Percentiles rank a stretch among this genome's conserved stretches.
Evolutionary conservation across 345 rosid species (phyloP).

Genomic region (Microthlaspi erraticum): DNA sequence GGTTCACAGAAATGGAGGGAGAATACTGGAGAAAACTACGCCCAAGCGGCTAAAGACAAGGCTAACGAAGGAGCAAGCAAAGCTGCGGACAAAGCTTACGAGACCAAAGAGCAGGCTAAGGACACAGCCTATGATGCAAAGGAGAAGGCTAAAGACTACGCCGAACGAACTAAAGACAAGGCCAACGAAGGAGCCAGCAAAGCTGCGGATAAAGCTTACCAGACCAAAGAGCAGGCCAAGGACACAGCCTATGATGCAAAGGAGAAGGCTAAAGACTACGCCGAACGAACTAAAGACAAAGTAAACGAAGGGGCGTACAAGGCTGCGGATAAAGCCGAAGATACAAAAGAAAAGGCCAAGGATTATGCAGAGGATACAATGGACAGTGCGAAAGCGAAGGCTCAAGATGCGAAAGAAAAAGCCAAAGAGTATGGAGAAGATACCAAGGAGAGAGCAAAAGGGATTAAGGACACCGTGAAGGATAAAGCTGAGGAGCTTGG

Average conservation of each 20-base stretch:
- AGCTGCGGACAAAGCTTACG: constrained; percentile 39
- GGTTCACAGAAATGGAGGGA: constrained; percentile 42
- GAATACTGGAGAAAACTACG: constrained; percentile 22
- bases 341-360: constrained; percentile 37
- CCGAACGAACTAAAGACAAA: constrained; percentile 32
- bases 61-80: constrained; percentile 35
- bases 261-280: constrained; percentile 40
- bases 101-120: constrained; percentile 40
- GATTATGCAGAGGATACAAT: constrained; percentile 36
- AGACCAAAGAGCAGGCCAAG: constrained; percentile 40
- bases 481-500: constrained; percentile 43
- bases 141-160: constrained; percentile 40
- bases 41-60: constrained; percentile 33
- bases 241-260: constrained; percentile 35
- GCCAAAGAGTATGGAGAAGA: constrained; percentile 35
- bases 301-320: constrained; percentile 32
- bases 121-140: constrained; percentile 35
- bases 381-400: constrained; percentile 34
- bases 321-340: constrained; percentile 38
- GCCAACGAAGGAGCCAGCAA: constrained; percentile 35
- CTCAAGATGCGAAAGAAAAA: constrained; percentile 40
- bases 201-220: constrained; percentile 38
- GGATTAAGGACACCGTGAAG: constrained; percentile 40
- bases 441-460: constrained; percentile 39
- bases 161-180: constrained; percentile 33